Conservation (phyloP, 2,329 filamentous ascomycete species). For the Apiospora hydei region DNA sequence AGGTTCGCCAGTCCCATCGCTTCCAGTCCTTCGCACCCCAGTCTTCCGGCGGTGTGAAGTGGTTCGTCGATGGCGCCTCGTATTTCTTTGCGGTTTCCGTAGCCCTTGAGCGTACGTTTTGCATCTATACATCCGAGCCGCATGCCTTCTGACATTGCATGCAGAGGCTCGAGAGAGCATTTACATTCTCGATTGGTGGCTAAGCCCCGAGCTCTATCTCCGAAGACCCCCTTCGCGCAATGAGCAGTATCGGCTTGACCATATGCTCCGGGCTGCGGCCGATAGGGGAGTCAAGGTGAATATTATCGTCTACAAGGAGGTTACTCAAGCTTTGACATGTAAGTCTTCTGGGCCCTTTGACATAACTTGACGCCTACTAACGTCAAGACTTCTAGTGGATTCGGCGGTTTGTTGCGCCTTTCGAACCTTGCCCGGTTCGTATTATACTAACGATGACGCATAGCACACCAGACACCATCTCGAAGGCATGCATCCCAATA, state of each 20-base stretch:
- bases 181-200: conserved; percentile 91
- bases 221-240: conserved; percentile 82
- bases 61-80: conserved; percentile 84
- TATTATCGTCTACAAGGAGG: conserved; percentile 93
- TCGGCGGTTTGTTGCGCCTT: conserved; percentile 50
- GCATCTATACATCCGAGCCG: not conserved
- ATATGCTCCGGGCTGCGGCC: conserved; percentile 81
- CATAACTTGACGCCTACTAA: conserved; percentile 48
- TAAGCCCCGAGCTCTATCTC: conserved; percentile 87
- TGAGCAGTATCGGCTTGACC: conserved; percentile 83
- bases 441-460: not conserved
- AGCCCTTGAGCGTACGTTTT: conserved; percentile 69
- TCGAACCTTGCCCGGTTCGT: too few relatives aligned
- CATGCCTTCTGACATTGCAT: not conserved
- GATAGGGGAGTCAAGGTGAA: conserved; percentile 84
- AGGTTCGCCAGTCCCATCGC: conserved; percentile 50
- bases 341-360: conserved; percentile 50
- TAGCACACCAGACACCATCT: conserved; percentile 81
- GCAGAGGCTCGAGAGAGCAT: conserved; percentile 75
- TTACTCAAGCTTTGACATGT: conserved; percentile 81
- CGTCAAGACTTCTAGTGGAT: conserved; percentile 41
- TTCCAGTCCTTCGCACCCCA: conserved; percentile 76
- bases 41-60: conserved; percentile 79
- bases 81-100: conserved; percentile 88
- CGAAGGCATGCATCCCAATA: conserved; percentile 81